Conservation (phyloP, 257 asterid genomes). For the Solanum gracilifrons region DNA sequence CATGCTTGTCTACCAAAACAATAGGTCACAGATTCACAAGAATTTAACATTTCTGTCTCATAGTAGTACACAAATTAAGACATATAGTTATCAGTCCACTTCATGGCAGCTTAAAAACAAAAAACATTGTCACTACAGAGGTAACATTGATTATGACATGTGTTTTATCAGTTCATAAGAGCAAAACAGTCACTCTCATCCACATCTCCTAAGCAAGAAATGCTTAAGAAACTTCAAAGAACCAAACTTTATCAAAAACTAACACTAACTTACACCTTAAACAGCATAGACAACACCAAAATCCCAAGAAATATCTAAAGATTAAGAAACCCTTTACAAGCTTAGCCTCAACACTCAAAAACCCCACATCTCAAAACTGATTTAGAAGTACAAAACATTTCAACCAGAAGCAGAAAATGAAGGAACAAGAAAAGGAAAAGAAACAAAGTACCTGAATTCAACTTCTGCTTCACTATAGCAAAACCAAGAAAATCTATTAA, state of each 20-base stretch:
- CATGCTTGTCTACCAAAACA: neutral
- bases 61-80: neutral
- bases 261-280: neutral
- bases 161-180: neutral
- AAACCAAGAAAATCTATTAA: neutral
- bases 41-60: neutral
- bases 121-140: neutral
- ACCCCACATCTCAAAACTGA: conserved; percentile 8
- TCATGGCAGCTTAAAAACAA: neutral
- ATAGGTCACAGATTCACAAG: neutral
- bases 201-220: neutral
- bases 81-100: neutral
- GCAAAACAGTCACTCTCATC: neutral
- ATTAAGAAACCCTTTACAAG: neutral
- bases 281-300: neutral
- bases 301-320: neutral
- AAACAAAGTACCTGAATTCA: conserved; percentile 2
- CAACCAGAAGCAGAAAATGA: conserved; percentile 3
- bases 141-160: neutral
- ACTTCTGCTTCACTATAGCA: neutral
- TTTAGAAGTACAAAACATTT: neutral
- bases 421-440: neutral
- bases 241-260: neutral
- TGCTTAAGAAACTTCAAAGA: neutral
- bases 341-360: neutral